A percentile compares a stretch with the other conserved stretches of the same genome.
phyloP scores from a whole-genome alignment of 2,329 filamentous ascomycete species.

The Scytalidium lignicola region DNA sequence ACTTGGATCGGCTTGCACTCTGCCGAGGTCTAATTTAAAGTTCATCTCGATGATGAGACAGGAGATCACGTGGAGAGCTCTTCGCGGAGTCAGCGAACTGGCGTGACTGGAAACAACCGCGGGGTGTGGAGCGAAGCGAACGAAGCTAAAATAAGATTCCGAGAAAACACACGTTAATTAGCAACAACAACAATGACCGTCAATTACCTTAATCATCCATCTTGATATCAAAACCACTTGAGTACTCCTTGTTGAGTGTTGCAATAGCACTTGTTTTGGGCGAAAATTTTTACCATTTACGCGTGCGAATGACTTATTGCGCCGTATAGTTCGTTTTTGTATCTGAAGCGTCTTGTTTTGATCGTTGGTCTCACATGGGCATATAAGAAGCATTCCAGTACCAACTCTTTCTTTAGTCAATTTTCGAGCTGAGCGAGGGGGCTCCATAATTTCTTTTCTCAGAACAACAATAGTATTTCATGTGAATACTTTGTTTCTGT shows the following conservation, averaged over 20 bases:
- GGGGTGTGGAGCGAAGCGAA: background rate
- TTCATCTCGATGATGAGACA: background rate
- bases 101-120: background rate
- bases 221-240: background rate
- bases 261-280: no score
- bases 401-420: background rate
- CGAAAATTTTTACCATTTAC: no score
- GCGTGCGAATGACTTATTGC: no score
- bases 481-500: no score
- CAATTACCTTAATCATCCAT: background rate
- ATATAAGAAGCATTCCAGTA: background rate
- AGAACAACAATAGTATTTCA: background rate
- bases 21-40: slow-evolving; percentile 4
- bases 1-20: slow-evolving; percentile 1
- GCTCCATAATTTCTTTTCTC: background rate
- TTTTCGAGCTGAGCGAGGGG: no score
- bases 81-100: no score
- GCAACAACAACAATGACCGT: background rate
- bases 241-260: no score
- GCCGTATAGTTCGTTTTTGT: no score
- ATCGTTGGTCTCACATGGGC: no score
- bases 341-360: no score
- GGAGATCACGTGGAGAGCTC: background rate
- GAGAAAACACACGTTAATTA: background rate
- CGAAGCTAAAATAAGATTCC: background rate